These are phyloP conservation scores for Xylaria cubensis DNA, from an alignment of 495 filamentous ascomycete species.

Conservation along the genomic window DNA sequence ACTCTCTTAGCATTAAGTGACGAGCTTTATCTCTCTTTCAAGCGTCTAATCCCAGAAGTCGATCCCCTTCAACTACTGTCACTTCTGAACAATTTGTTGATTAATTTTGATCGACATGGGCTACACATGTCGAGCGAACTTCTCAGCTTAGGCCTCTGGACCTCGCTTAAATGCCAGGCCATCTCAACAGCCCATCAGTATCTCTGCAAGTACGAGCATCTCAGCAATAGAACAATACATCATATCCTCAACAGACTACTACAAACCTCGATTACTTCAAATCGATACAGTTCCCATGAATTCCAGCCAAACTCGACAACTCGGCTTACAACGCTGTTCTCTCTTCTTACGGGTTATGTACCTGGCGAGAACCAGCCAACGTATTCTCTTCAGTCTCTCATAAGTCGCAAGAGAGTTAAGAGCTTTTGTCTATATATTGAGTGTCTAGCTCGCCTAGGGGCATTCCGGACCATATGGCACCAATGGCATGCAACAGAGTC, in stretches of 20 bases:
- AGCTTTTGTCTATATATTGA: constrained; percentile 26
- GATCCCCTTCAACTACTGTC: constrained; percentile 26
- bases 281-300: neutral
- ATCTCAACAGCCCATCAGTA: constrained; percentile 29
- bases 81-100: constrained; percentile 37
- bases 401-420: neutral
- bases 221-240: neutral
- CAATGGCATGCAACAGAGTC: constrained; percentile 27
- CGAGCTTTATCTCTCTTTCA: constrained; percentile 10
- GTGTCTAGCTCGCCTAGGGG: constrained; percentile 37
- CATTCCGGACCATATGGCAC: constrained; percentile 38
- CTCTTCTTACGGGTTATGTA: constrained; percentile 25
- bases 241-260: neutral
- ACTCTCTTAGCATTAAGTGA: constrained; percentile 22
- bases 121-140: constrained; percentile 14
- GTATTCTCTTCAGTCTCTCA: constrained; percentile 16
- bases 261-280: neutral
- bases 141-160: constrained; percentile 12
- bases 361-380: constrained; percentile 15
- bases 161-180: constrained; percentile 23
- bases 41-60: neutral
- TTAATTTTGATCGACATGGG: constrained; percentile 26
- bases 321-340: constrained; percentile 9
- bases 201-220: neutral
- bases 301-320: neutral